Evolutionary conservation across 2,329 filamentous ascomycete species (phyloP).

Genomic region (Trichoderma sp.): DNA sequence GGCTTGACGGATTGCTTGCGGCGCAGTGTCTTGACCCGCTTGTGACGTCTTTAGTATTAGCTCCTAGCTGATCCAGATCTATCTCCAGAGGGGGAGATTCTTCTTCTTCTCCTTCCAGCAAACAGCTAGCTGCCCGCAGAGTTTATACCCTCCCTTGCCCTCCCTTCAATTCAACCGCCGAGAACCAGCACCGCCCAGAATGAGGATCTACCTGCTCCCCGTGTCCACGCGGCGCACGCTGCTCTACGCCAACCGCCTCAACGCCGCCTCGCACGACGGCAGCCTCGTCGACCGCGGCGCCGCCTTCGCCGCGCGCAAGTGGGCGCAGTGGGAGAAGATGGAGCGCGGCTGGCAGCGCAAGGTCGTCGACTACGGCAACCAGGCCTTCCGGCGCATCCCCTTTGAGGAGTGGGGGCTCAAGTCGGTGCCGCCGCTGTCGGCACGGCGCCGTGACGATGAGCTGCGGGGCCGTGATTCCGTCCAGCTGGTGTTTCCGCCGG

Average conservation of each 20-base stretch:
- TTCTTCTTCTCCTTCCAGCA: background rate
- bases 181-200: constrained; percentile 40
- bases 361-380: constrained; percentile 82
- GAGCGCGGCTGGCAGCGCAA: constrained; percentile 84
- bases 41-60: background rate
- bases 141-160: background rate
- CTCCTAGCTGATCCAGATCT: background rate
- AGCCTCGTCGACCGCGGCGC: constrained; percentile 66
- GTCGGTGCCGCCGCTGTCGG: constrained; percentile 79
- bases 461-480: constrained; percentile 60
- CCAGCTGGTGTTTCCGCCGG: constrained; percentile 72
- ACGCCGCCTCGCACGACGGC: constrained; percentile 43
- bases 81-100: background rate
- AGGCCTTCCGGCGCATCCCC: constrained; percentile 79
- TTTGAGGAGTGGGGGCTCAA: constrained; percentile 98
- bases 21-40: constrained; percentile 2
- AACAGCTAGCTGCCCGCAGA: background rate
- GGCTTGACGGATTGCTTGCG: background rate
- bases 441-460: constrained; percentile 62
- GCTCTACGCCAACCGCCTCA: constrained; percentile 81
- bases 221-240: constrained; percentile 88
- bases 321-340: constrained; percentile 83
- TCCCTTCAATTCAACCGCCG: background rate
- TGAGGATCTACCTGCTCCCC: constrained; percentile 92
- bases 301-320: constrained; percentile 68